phyloP scores from a whole-genome alignment of 257 asterid genomes.

The Prunella vulgaris region DNA sequence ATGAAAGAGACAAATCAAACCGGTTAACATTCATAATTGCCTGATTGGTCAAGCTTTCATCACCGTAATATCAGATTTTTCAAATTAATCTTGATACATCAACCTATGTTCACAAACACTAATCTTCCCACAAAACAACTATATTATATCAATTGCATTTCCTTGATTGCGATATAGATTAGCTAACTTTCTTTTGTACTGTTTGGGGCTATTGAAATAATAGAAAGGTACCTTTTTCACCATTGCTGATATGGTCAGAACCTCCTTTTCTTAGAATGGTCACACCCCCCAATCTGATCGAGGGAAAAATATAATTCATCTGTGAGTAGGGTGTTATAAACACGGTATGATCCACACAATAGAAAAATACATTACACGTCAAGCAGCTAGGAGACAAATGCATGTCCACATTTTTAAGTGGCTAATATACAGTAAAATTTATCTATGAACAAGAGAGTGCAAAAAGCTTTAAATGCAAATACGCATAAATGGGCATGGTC shows the following conservation, averaged over 20 bases:
- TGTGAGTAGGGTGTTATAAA: neutral
- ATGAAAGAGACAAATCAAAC: neutral
- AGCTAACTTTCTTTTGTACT: neutral
- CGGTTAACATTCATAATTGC: neutral
- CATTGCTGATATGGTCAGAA: slow-evolving; percentile 72
- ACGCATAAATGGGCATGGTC: neutral
- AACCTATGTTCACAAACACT: neutral
- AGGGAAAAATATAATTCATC: slow-evolving; percentile 8
- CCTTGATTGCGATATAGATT: neutral
- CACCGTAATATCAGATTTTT: neutral
- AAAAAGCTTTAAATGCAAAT: neutral
- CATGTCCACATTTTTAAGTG: neutral
- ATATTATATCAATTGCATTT: neutral
- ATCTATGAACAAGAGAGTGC: neutral
- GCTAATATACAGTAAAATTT: neutral
- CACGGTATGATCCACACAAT: neutral
- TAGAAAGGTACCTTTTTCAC: slow-evolving; percentile 58
- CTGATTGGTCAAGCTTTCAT: neutral
- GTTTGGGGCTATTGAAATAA: neutral
- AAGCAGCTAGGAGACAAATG: neutral
- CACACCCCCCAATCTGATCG: slow-evolving; percentile 72
- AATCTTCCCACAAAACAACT: too few relatives aligned
- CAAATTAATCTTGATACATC: neutral
- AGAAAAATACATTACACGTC: neutral
- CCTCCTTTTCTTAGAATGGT: slow-evolving; percentile 82